These are phyloP conservation scores for Esteya vermicola DNA, from an alignment of 2,329 filamentous ascomycete genomes.

Conservation along the genomic window DNA sequence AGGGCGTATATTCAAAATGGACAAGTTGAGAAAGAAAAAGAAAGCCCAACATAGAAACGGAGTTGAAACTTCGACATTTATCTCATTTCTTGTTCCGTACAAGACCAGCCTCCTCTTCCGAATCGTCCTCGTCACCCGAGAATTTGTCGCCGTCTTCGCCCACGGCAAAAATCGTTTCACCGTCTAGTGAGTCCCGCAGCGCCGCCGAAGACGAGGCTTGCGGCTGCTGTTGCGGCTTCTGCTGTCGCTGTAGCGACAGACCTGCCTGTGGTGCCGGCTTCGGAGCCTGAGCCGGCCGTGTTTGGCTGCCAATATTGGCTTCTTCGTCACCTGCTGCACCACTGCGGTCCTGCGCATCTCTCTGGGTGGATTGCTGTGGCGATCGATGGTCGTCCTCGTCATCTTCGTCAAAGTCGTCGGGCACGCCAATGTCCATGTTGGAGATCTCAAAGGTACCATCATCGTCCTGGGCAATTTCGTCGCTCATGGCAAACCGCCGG, in stretches of 20 bases:
- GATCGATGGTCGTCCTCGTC: slow-evolving; percentile 42
- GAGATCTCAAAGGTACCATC: slow-evolving; percentile 91
- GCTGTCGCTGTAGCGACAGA: too few species aligned
- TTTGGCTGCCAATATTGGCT: slow-evolving; percentile 5
- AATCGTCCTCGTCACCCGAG: slow-evolving; percentile 58
- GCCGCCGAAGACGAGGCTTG: slow-evolving; percentile 14
- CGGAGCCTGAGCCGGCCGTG: slow-evolving; percentile 9
- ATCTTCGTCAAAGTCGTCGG: slow-evolving; percentile 47
- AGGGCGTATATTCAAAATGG: too few species aligned
- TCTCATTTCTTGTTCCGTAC: slow-evolving; percentile 30
- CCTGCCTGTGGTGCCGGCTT: slow-evolving; percentile 7
- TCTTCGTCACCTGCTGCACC: slow-evolving; percentile 23
- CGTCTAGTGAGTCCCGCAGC: slow-evolving; percentile 50
- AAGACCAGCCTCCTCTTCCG: slow-evolving; percentile 43
- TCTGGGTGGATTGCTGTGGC: too few species aligned
- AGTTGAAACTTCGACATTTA: not conserved
- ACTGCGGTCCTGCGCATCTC: slow-evolving; percentile 9
- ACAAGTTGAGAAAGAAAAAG: not conserved
- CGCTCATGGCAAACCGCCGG: slow-evolving; percentile 93
- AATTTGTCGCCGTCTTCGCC: slow-evolving; percentile 75
- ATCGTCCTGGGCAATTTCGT: slow-evolving; percentile 96
- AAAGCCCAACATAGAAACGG: not conserved
- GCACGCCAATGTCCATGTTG: slow-evolving; percentile 78
- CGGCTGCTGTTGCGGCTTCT: too few species aligned
- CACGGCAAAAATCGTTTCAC: slow-evolving; percentile 91